phyloP scores from a whole-genome alignment of 2,329 filamentous ascomycete genomes.

The Atkinsonella hypoxylon region DNA sequence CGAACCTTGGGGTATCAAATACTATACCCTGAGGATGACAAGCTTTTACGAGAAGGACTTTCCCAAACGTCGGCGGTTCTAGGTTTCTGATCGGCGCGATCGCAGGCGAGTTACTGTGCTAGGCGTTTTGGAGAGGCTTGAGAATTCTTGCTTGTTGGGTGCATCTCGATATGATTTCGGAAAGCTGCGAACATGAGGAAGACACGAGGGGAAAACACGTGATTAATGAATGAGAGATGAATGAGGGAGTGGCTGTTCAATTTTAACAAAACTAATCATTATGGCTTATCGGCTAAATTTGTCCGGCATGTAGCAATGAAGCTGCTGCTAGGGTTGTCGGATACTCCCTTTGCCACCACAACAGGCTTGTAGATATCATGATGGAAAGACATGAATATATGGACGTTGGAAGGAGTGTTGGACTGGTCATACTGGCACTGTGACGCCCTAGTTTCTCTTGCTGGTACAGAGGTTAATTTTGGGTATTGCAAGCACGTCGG shows the following conservation, averaged over 20 bases:
- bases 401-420: neutral
- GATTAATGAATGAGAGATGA: neutral
- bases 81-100: constrained; percentile 12
- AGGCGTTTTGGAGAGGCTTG: constrained; percentile 13
- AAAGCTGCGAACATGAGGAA: constrained; percentile 4
- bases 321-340: constrained; percentile 1
- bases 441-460: neutral
- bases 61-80: constrained; percentile 5
- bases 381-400: constrained; percentile 3
- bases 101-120: constrained; percentile 15
- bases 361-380: constrained; percentile 10
- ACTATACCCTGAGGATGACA: too few relatives aligned
- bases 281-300: constrained; percentile 11
- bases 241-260: neutral
- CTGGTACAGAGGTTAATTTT: neutral
- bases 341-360: neutral
- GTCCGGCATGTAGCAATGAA: constrained; percentile 11
- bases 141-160: neutral
- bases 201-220: neutral
- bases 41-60: neutral
- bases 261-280: constrained; percentile 7
- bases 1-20: neutral
- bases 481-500: neutral
- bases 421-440: neutral
- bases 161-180: neutral